A percentile compares a stretch with the other conserved stretches of the same genome.
Conservation (phyloP, 352 stramenopile species). For the Pythium plurisporium region DNA sequence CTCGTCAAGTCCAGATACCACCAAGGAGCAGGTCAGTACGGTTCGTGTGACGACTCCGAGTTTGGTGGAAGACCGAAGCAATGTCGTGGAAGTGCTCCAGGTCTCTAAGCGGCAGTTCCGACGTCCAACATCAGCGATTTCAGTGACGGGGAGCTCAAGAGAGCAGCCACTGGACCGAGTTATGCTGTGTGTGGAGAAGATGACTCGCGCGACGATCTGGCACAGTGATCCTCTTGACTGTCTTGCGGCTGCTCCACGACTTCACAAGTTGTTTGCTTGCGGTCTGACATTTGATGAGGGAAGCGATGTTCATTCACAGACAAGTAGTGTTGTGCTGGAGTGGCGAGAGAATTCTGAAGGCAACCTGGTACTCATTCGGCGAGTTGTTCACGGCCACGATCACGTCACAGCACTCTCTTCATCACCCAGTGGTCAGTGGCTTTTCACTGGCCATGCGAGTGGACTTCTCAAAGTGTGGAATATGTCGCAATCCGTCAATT, state of each 20-base stretch:
- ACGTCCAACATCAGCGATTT: not conserved
- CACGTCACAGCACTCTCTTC: slow-evolving; percentile 32
- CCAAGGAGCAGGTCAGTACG: not conserved
- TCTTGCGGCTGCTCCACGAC: slow-evolving; percentile 25
- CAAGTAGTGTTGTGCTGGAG: slow-evolving; percentile 30
- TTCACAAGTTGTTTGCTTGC: slow-evolving; percentile 39
- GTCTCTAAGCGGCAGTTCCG: slow-evolving; percentile 40
- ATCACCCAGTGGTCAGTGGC: slow-evolving; percentile 40
- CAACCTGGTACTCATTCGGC: slow-evolving; percentile 17
- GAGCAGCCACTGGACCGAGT: slow-evolving; percentile 10
- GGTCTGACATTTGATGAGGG: slow-evolving; percentile 10
- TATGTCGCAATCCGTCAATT: not conserved
- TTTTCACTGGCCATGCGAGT: slow-evolving; percentile 40
- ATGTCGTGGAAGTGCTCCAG: slow-evolving; percentile 48
- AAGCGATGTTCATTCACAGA: not conserved
- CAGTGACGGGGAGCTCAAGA: not conserved
- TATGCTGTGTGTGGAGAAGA: slow-evolving; percentile 55
- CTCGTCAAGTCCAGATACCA: not conserved
- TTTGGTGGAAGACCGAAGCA: slow-evolving; percentile 20
- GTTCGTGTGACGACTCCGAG: slow-evolving; percentile 9
- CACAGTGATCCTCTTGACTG: slow-evolving; percentile 34
- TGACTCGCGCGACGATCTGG: slow-evolving; percentile 22
- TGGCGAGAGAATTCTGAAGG: slow-evolving; percentile 21
- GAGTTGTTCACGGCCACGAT: slow-evolving; percentile 21
- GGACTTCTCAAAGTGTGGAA: slow-evolving; percentile 58